These are phyloP conservation scores for Skeletonema costatum DNA, from an alignment of 108 stramenopile species.

Conservation along the genomic window DNA sequence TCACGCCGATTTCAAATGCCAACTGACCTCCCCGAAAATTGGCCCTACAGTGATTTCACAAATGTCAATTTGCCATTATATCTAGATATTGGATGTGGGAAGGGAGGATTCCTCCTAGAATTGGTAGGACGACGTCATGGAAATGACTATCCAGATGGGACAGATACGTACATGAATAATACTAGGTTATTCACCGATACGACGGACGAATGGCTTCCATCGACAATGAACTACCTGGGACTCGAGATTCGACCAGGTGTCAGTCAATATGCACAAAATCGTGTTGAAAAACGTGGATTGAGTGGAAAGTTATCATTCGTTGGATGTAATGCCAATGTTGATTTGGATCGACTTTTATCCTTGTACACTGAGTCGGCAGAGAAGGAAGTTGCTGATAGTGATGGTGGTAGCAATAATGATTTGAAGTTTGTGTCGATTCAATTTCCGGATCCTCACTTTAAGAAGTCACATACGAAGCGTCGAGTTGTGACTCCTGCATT, in stretches of 20 bases:
- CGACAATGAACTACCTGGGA: conserved; percentile 80
- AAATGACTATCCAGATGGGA: not conserved
- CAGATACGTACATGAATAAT: conserved; percentile 20
- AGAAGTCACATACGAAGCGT: conserved; percentile 74
- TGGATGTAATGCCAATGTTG: conserved; percentile 93
- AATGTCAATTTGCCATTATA: conserved; percentile 67
- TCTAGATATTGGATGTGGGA: conserved; percentile 89
- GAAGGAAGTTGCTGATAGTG: not conserved
- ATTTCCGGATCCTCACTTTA: conserved; percentile 95
- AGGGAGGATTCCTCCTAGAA: conserved; percentile 85
- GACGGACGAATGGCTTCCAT: conserved; percentile 18
- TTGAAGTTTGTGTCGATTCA: conserved; percentile 79
- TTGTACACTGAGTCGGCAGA: conserved; percentile 46
- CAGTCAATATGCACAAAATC: conserved; percentile 66
- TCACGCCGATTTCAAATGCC: conserved; percentile 65
- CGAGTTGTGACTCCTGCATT: conserved; percentile 78
- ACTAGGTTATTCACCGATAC: conserved; percentile 12
- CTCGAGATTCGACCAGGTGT: conserved; percentile 87
- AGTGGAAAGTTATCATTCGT: conserved; percentile 67
- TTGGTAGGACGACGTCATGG: conserved; percentile 49
- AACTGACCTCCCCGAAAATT: conserved; percentile 61
- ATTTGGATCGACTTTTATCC: conserved; percentile 71
- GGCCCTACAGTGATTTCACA: conserved; percentile 65
- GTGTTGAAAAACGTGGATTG: conserved; percentile 57
- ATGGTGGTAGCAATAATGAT: conserved; percentile 5